Evolutionary conservation across 2,329 filamentous ascomycete species (phyloP).

Genomic region (Diplodia seriata): DNA sequence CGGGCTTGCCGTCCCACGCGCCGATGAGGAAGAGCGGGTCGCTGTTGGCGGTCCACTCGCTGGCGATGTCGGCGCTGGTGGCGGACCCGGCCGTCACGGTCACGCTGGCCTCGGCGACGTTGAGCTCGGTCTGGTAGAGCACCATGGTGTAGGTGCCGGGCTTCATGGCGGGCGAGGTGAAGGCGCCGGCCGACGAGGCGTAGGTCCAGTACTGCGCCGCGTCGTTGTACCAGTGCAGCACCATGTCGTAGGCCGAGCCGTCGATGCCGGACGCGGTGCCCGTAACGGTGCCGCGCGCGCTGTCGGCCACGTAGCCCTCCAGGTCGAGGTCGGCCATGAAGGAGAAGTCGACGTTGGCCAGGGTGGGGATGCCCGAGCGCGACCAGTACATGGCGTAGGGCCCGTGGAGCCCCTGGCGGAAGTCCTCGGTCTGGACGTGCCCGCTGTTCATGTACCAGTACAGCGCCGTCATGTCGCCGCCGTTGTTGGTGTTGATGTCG

Average conservation of each 20-base stretch:
- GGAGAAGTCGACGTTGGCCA: slow-evolving; percentile 55
- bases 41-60: slow-evolving; percentile 55
- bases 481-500: slow-evolving; percentile 71
- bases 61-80: slow-evolving; percentile 60
- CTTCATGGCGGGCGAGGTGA: slow-evolving; percentile 71
- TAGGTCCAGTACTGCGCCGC: slow-evolving; percentile 71
- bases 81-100: slow-evolving; percentile 62
- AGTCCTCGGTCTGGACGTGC: slow-evolving; percentile 64
- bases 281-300: slow-evolving; percentile 64
- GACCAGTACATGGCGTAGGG: slow-evolving; percentile 69
- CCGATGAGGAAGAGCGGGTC: slow-evolving; percentile 68
- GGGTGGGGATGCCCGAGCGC: slow-evolving; percentile 62
- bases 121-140: slow-evolving; percentile 67
- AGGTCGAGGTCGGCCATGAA: slow-evolving; percentile 67
- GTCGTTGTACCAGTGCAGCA: slow-evolving; percentile 65
- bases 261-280: slow-evolving; percentile 67
- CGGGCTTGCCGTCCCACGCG: slow-evolving; percentile 66
- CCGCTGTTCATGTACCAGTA: slow-evolving; percentile 70
- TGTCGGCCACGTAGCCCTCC: slow-evolving; percentile 63
- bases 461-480: slow-evolving; percentile 62
- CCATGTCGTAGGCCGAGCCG: slow-evolving; percentile 58
- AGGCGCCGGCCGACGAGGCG: slow-evolving; percentile 62
- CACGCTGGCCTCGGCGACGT: slow-evolving; percentile 54
- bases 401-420: slow-evolving; percentile 68
- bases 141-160: slow-evolving; percentile 73